Base-by-base conservation (phyloP, 2,329 filamentous ascomycete species). In the Fusarium sp. region DNA sequence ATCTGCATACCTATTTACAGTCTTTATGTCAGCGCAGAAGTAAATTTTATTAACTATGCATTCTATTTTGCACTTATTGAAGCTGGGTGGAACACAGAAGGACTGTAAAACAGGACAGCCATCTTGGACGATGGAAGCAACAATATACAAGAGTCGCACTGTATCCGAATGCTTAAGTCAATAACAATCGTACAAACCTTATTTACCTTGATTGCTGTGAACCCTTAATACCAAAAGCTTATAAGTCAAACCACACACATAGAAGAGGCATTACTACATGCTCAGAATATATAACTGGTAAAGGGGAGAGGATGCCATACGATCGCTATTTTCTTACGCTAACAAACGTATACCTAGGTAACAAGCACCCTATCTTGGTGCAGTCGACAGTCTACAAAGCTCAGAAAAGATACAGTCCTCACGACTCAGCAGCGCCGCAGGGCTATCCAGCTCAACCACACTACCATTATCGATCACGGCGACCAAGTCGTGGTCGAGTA, bases 391-490 rank as follows among this genome's bases (percentile, higher is more conserved):
- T 54, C 38, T 54, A 54, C 27, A 54, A 54, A 54, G 51, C 40
- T 54, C 51, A 45, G 40, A 54, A 54, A 54, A 54, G 40, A 54
- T 54, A 54, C 40, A 54, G 51, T 45, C 51, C 51, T 54, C 51
- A 40, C 27, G 51, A 54, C 40, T 54, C 51, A 54, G 51, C 51
- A 54, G 51, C 27, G 51, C 51, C 51, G 51, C 40, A 45, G 51
- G 51, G 51, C 27, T 54, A 45, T 54, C 51, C 51, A 54, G 51
- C 51, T 54, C 51, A 54, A 54, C 51, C 51, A 54, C 51, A 34
- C 51, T 54, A 54, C 51, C 51, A 54, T 54, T 54, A 55, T 74
- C 66, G 18, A 74, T 59, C 25, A 74, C 45, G 40, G 63, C 68
- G 22, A 72, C 56, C 47, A 62, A 59, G 25, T 72, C 69, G 27